Percentiles rank a stretch among this genome's conserved stretches.
Evolutionary conservation across 352 stramenopile species (phyloP).

Genomic region (Globisporangium polare): DNA sequence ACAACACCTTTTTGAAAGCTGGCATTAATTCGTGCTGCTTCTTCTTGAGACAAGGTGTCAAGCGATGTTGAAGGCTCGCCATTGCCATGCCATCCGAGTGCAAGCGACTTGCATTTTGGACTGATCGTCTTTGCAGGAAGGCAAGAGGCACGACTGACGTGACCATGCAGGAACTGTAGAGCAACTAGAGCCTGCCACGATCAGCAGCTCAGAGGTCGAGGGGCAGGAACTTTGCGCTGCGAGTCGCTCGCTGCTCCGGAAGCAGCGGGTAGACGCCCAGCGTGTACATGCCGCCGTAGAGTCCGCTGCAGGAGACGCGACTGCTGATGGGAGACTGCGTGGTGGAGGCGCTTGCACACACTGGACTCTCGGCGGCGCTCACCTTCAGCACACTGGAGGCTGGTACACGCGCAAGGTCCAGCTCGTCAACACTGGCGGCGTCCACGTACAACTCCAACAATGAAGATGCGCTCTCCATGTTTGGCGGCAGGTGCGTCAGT

Average conservation of each 20-base stretch:
- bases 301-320: slow-evolving; percentile 1
- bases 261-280: slow-evolving; percentile 6
- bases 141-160: neutral
- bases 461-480: neutral
- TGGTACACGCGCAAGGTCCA: neutral
- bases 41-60: neutral
- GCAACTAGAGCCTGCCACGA: neutral
- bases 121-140: neutral
- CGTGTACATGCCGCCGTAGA: slow-evolving; percentile 11
- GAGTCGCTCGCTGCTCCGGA: neutral
- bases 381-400: neutral
- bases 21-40: neutral
- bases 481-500: neutral
- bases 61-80: neutral
- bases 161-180: neutral
- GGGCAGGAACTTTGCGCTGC: neutral
- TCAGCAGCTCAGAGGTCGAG: neutral
- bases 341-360: neutral
- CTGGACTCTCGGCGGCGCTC: slow-evolving; percentile 10
- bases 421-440: neutral
- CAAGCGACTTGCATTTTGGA: neutral
- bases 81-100: neutral
- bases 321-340: neutral
- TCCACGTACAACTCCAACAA: slow-evolving; percentile 9
- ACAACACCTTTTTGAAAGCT: slow-evolving; percentile 6